Percentiles rank a stretch among this genome's conserved stretches.
These are phyloP conservation scores for Macadamia tetraphylla DNA, from an alignment of 164 flowering plant genomes.

Conservation along the genomic window DNA sequence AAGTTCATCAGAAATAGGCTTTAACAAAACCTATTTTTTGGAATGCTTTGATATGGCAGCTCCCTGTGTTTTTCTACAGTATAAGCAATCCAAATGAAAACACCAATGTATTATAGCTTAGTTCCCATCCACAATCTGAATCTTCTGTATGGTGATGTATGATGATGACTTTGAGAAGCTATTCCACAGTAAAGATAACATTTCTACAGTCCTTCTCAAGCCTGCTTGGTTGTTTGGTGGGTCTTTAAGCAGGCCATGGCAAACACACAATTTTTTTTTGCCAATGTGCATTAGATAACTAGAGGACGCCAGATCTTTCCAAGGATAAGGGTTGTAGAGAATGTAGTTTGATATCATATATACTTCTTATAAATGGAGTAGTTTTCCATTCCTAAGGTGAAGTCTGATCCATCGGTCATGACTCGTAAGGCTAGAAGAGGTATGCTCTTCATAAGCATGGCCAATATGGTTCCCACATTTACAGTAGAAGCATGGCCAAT, in stretches of 20 bases:
- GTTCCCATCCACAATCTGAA: not conserved
- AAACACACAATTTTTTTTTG: not conserved
- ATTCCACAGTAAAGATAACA: not conserved
- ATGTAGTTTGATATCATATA: slow-evolving; percentile 47
- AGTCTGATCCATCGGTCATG: slow-evolving; percentile 23
- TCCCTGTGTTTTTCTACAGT: not conserved
- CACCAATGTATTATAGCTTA: not conserved
- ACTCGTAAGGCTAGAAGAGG: slow-evolving; percentile 20
- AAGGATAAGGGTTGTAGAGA: slow-evolving; percentile 64
- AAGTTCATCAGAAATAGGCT: no score
- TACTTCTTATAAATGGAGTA: slow-evolving; percentile 29
- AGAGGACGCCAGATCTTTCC: slow-evolving; percentile 39
- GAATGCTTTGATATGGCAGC: not conserved
- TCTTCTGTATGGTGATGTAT: not conserved
- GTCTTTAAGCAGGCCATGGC: not conserved
- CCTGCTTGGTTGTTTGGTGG: not conserved
- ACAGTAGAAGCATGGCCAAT: no score
- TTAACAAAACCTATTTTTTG: no score
- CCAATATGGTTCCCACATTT: no score
- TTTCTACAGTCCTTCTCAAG: not conserved
- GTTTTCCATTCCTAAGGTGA: slow-evolving; percentile 20
- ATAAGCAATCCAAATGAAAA: not conserved
- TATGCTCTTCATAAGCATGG: slow-evolving; percentile 32
- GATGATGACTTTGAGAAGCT: no score
- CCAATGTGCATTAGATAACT: slow-evolving; percentile 20